Percentiles rank a stretch among this genome's conserved stretches.
Evolutionary conservation across 1,284 basidiomycete species (phyloP).

Genomic region (Wolfiporia cocos): DNA sequence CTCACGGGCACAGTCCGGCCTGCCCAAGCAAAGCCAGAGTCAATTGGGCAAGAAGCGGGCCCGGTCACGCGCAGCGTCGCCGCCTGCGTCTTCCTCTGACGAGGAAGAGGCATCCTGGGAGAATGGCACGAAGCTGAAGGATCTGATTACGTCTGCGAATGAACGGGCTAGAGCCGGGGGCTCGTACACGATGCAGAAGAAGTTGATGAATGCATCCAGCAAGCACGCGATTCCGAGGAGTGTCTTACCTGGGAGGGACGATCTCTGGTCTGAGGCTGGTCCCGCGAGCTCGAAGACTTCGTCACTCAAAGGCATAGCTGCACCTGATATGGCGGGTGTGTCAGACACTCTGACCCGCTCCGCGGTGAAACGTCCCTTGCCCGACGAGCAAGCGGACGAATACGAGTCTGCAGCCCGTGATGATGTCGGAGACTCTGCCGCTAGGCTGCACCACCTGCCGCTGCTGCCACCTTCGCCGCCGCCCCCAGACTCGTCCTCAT

Average conservation of each 20-base stretch:
- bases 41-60: constrained; percentile 16
- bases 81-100: constrained; percentile 18
- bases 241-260: constrained; percentile 24
- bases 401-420: constrained; percentile 6
- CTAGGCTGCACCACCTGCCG: constrained; percentile 17
- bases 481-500: constrained; percentile 33
- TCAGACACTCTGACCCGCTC: constrained; percentile 5
- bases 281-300: constrained; percentile 9
- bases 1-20: constrained; percentile 15
- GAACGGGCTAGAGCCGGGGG: constrained; percentile 10
- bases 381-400: constrained; percentile 9
- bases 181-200: constrained; percentile 8
- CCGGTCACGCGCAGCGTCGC: constrained; percentile 23
- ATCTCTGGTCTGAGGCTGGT: constrained; percentile 20
- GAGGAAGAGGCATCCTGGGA: constrained; percentile 22
- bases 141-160: constrained; percentile 14
- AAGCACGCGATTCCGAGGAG: constrained; percentile 19
- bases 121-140: constrained; percentile 15
- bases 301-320: background rate
- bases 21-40: constrained; percentile 9
- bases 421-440: constrained; percentile 7
- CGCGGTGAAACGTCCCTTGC: constrained; percentile 20
- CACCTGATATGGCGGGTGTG: constrained; percentile 1
- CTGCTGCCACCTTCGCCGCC: constrained; percentile 65
- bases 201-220: constrained; percentile 8